Evolutionary conservation across 306 rosid genomes (phyloP), one percentile per base, ranked within the genome.

Genomic region (Medicago truncatula): DNA sequence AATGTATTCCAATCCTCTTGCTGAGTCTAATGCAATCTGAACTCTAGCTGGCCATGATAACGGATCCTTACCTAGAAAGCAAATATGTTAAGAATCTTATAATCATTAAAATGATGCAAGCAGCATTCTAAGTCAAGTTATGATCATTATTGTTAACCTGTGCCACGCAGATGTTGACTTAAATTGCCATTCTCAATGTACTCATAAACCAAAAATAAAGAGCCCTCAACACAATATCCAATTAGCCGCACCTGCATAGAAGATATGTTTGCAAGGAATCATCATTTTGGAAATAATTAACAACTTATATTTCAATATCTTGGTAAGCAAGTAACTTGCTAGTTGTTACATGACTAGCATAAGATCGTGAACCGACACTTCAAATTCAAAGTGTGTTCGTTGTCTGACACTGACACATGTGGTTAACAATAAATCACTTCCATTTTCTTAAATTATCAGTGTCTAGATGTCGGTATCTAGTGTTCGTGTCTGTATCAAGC

Each of bases 1-100:
- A 39, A 91, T 91, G 70, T 91, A 91, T 85, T 86, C 94, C 9
- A 91, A 81, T 71, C 92, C 94, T 80, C 97, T 87, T 44, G 92
- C 97, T 34, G 91, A 70, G 81, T 91, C 97, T 47, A 89, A 74
- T 11, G 94, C 97, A 73, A 91, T 91, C 82, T 89, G 94, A 49
- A 91, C 87, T 85, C 94, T 88, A 39, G 78, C 73, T 56, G 86
- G 63, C 97, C 97, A 91, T 47, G 92, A 58, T 81, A 91, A 83
- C 4, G 89, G 85, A n/a, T 85, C 92, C 85, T 78, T 72, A 67
- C 76, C 97, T 90, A 66, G 15, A 72, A 47, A 39, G 2, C 5
- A 76, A 71, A 49, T 71, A 21, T 28, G 58, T 62, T 69, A 46
- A 75, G 59, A 21, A 9, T 46, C 65, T 50, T 64, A 44, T 76